Percentiles rank a stretch among this genome's conserved stretches.
phyloP scores from a whole-genome alignment of 2,329 filamentous ascomycete species.

The Botrytis medusae region DNA sequence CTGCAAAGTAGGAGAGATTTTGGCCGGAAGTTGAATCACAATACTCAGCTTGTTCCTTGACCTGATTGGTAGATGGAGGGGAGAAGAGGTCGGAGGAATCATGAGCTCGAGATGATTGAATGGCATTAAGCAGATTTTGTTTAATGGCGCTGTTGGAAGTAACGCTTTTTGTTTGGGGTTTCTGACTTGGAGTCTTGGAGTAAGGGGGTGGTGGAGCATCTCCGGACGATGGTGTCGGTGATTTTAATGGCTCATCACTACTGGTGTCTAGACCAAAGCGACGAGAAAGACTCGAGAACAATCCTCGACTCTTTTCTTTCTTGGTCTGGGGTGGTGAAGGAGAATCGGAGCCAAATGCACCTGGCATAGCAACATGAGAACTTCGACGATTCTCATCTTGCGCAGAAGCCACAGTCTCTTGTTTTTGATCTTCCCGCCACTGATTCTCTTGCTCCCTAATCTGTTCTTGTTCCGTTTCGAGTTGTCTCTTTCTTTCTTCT shows the following conservation, averaged over 20 bases:
- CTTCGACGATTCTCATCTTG: slow-evolving; percentile 42
- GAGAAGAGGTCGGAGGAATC: slow-evolving; percentile 73
- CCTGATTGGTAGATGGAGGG: slow-evolving; percentile 66
- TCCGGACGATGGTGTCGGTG: slow-evolving; percentile 8
- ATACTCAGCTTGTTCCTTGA: slow-evolving; percentile 82
- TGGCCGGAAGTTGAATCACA: slow-evolving; percentile 76
- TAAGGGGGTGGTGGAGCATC: slow-evolving; percentile 35
- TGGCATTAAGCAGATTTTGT: slow-evolving; percentile 73
- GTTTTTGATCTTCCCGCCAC: slow-evolving; percentile 40
- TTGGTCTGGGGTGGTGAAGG: slow-evolving; percentile 48
- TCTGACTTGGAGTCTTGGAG: slow-evolving; percentile 31
- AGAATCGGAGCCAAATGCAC: slow-evolving; percentile 65
- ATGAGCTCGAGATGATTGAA: slow-evolving; percentile 75
- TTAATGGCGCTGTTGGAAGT: slow-evolving; percentile 62
- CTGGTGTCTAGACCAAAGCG: slow-evolving; percentile 64
- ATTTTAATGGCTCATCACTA: slow-evolving; percentile 7
- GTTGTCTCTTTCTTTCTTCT: slow-evolving; percentile 70
- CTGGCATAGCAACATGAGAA: slow-evolving; percentile 61
- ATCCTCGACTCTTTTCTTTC: slow-evolving; percentile 47
- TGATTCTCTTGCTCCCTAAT: slow-evolving; percentile 60
- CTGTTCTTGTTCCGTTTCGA: slow-evolving; percentile 69
- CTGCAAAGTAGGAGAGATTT: slow-evolving; percentile 69
- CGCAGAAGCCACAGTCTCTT: slow-evolving; percentile 27
- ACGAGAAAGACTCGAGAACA: slow-evolving; percentile 67
- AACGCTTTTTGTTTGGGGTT: slow-evolving; percentile 45